phyloP scores from a whole-genome alignment of 495 filamentous ascomycete genomes.

The Hyaloscypha bicolor region DNA sequence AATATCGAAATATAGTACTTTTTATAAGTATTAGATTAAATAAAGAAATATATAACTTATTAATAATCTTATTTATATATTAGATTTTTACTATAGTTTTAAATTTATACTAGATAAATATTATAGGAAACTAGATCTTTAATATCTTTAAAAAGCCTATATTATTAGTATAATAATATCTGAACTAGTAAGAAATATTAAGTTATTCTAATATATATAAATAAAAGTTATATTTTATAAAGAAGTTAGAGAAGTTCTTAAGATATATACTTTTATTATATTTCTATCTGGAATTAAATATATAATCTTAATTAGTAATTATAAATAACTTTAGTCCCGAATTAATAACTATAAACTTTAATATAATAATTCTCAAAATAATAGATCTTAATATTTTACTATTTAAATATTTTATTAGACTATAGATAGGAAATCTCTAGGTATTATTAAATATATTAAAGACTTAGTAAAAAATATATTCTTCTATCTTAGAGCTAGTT shows the following conservation, averaged over 20 bases:
- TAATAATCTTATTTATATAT: slow-evolving; percentile 35
- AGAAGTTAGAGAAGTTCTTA: slow-evolving; percentile 78
- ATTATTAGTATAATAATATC: slow-evolving; percentile 68
- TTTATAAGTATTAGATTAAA: slow-evolving; percentile 50
- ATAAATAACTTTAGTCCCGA: too few relatives aligned
- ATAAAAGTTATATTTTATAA: slow-evolving; percentile 75
- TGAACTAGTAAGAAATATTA: too few relatives aligned
- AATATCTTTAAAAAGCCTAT: slow-evolving; percentile 54
- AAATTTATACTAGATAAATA: slow-evolving; percentile 42
- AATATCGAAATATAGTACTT: slow-evolving; percentile 31
- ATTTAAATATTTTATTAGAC: too few relatives aligned
- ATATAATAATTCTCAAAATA: too few relatives aligned
- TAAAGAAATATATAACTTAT: slow-evolving; percentile 42
- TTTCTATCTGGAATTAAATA: slow-evolving; percentile 53
- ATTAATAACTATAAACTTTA: too few relatives aligned
- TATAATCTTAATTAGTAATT: too few relatives aligned
- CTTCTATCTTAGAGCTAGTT: slow-evolving; percentile 62
- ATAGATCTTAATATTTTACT: slow-evolving; percentile 54
- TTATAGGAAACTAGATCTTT: slow-evolving; percentile 51
- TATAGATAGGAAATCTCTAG: slow-evolving; percentile 36
- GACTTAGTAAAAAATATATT: slow-evolving; percentile 78
- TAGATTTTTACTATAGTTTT: slow-evolving; percentile 36
- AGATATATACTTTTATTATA: slow-evolving; percentile 68
- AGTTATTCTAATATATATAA: slow-evolving; percentile 39
- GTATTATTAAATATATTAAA: slow-evolving; percentile 62